Percentiles rank a stretch among this genome's conserved stretches.
These are phyloP conservation scores for Mimosa bimucronata DNA, from an alignment of 306 rosid species.

Conservation along the genomic window DNA sequence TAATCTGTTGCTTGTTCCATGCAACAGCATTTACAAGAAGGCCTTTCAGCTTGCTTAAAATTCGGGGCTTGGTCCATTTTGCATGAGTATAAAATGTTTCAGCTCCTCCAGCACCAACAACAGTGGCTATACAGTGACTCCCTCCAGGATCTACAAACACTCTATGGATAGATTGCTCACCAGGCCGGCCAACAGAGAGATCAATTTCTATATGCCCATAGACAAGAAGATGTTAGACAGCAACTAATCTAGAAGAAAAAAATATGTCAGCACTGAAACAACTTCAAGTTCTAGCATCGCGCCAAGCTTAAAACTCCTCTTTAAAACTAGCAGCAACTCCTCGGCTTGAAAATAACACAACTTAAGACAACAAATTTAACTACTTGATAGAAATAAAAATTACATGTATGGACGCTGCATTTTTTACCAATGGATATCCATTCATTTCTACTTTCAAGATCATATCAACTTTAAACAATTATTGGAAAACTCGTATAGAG, in stretches of 20 bases:
- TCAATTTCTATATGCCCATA: conserved; percentile 68
- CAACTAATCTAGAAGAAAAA: not conserved
- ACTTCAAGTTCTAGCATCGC: conserved; percentile 24
- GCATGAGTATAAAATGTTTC: conserved; percentile 94
- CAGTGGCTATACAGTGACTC: conserved; percentile 87
- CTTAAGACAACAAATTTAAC: conserved; percentile 21
- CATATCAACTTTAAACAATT: not conserved
- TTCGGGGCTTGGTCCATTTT: conserved; percentile 88
- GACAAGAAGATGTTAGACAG: conserved; percentile 36
- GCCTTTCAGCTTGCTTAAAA: conserved; percentile 80
- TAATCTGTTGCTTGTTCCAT: conserved; percentile 89
- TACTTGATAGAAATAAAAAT: conserved; percentile 17
- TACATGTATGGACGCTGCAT: conserved; percentile 8
- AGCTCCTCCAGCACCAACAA: conserved; percentile 78
- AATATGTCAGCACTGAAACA: conserved; percentile 24
- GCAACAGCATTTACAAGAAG: conserved; percentile 91
- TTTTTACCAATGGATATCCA: not conserved
- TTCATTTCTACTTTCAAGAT: not conserved
- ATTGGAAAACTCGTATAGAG: not conserved
- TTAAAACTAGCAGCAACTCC: not conserved
- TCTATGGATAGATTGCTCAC: conserved; percentile 94
- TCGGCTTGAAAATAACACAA: conserved; percentile 8
- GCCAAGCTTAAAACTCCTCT: conserved; percentile 14
- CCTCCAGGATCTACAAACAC: conserved; percentile 98
- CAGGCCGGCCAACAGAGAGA: conserved; percentile 86